These are phyloP conservation scores for Penicilliopsis zonata DNA, from an alignment of 495 filamentous ascomycete genomes.

Conservation along the genomic window DNA sequence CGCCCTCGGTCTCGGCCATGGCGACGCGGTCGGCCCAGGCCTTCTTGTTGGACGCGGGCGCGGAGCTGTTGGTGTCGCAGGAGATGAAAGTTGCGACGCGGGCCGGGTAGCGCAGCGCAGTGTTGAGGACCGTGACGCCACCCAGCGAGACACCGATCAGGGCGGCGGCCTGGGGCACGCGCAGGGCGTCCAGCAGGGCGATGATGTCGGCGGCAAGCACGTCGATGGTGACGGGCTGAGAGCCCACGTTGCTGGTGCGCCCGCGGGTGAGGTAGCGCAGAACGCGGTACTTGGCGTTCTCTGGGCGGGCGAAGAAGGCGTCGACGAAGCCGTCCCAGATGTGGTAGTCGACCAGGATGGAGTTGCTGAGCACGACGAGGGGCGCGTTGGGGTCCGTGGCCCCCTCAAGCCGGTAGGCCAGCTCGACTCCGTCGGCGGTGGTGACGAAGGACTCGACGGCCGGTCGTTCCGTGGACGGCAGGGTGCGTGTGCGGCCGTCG, in stretches of 20 bases:
- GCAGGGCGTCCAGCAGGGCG: conserved; percentile 43
- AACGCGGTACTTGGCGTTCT: conserved; percentile 52
- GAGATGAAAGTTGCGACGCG: conserved; percentile 49
- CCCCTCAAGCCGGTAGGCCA: conserved; percentile 68
- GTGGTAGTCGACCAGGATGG: conserved; percentile 54
- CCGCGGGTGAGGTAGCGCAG: conserved; percentile 63
- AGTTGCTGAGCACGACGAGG: conserved; percentile 61
- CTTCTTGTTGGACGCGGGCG: conserved; percentile 54
- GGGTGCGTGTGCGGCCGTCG: conserved; percentile 39
- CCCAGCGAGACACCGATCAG: conserved; percentile 68
- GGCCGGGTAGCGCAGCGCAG: conserved; percentile 51
- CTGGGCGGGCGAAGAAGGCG: conserved; percentile 41
- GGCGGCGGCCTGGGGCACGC: conserved; percentile 45
- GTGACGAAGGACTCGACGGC: conserved; percentile 56
- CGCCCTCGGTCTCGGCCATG: conserved; percentile 47
- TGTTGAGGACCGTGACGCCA: conserved; percentile 61
- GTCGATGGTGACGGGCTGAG: conserved; percentile 47
- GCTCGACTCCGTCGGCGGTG: conserved; percentile 48
- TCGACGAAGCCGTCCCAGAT: conserved; percentile 69
- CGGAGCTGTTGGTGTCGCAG: conserved; percentile 65
- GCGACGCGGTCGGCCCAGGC: conserved; percentile 69
- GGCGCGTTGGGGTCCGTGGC: conserved; percentile 51
- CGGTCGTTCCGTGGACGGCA: conserved; percentile 35
- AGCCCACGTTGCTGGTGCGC: conserved; percentile 29
- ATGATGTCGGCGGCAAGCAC: conserved; percentile 54